Base-by-base conservation (phyloP, 1,139 yeast species). In the Yamadazyma pseudoaaseri region DNA sequence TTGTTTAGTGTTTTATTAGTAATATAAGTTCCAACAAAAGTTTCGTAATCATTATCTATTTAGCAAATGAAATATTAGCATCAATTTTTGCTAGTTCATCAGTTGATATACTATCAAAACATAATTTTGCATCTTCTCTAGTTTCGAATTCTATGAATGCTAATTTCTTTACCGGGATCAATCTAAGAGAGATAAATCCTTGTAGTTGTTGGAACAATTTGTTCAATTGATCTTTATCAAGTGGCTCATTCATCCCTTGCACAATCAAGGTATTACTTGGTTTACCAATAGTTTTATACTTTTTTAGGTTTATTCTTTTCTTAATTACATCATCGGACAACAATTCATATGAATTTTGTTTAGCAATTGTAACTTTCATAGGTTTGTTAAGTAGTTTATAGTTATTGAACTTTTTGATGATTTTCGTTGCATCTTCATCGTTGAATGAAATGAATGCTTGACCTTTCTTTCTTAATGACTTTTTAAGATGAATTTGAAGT, bases 81-180 rank as follows among this genome's bases (percentile, higher is more conserved):
- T 32, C 25, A 7, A 37, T 16, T 7, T 16, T 15, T 29, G 31
- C 10, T 16, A 39, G 16, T 2, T 20, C 22, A 8, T 31, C 34
- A 12, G 36, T 8, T n/a, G 17, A 33, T 8, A 36, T 24, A 4
- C 29, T 22, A 11, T 35, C 26, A 20, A 45, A 48, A 33, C 64
- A 60, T 12, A 30, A 33, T 1, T 58, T 56, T 1, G 73, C 56
- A 15, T 34, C 27, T 1, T 46, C 57, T 17, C 77, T 81, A 5
- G 65, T 60, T 22, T 74, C 79, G 53, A 81, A 92, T 49, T 92
- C 97, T 9, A 92, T 73, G 56, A 92, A 84, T 6, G 94, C 95
- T 35, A 92, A 74, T 27, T 75, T 73, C 31, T 87, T 71, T 2
- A 80, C 76, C 3, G 73, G 69, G 22, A 92, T 87, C 32, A 79